These are phyloP conservation scores for Vitis hybrid DNA, from an alignment of 177 flowering plant genomes.

Conservation along the genomic window DNA sequence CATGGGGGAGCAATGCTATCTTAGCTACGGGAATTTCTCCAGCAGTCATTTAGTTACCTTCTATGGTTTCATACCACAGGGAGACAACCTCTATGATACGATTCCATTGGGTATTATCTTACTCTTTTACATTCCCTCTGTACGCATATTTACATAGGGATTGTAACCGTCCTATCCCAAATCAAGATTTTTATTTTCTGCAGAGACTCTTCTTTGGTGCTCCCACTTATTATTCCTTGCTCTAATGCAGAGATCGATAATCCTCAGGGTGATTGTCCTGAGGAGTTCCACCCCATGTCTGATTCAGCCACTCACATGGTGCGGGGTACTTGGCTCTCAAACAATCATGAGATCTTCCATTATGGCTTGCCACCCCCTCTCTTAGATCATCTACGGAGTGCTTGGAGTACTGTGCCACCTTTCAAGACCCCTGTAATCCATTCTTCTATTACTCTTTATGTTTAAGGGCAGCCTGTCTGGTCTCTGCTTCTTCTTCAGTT, in stretches of 20 bases:
- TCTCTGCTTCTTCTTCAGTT: no score
- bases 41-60: conserved; percentile 81
- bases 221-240: conserved; percentile 3
- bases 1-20: conserved; percentile 76
- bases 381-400: conserved; percentile 51
- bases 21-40: conserved; percentile 82
- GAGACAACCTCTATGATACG: conserved; percentile 68
- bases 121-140: not conserved
- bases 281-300: conserved; percentile 15
- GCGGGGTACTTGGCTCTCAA: conserved; percentile 82
- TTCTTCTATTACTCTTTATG: not conserved
- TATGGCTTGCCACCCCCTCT: conserved; percentile 82
- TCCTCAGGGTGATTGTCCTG: conserved; percentile 28
- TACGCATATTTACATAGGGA: not conserved
- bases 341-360: conserved; percentile 50
- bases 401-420: conserved; percentile 22
- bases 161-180: no score
- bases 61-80: conserved; percentile 86
- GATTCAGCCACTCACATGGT: conserved; percentile 79
- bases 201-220: no score
- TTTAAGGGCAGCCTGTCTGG: not conserved
- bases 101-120: conserved; percentile 69
- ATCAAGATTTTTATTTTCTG: no score
- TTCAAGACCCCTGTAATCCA: conserved; percentile 32
- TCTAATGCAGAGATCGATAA: conserved; percentile 55